Percentiles rank a stretch among this genome's conserved stretches.
These are phyloP conservation scores for Glaciozyma antarctica DNA, from an alignment of 768 basidiomycete genomes.

Conservation along the genomic window DNA sequence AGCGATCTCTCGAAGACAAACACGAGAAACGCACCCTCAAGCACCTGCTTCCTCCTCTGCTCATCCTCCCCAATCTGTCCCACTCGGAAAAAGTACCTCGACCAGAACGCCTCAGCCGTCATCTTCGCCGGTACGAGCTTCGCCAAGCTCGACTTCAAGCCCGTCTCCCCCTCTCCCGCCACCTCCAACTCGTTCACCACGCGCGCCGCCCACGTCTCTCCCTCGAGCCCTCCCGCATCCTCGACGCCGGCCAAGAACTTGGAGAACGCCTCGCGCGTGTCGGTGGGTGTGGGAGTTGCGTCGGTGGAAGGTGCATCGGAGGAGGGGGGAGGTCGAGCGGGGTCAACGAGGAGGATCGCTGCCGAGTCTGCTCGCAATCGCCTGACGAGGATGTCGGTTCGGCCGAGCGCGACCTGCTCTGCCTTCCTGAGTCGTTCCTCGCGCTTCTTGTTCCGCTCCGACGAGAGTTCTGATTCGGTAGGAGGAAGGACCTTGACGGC, in stretches of 20 bases:
- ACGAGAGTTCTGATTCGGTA: conserved; percentile 33
- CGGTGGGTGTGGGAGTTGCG: conserved; percentile 3
- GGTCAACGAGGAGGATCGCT: conserved; percentile 40
- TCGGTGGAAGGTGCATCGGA: conserved; percentile 13
- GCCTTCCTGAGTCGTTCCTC: conserved; percentile 8
- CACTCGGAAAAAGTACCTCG: conserved; percentile 73
- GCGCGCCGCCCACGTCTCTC: conserved; percentile 51
- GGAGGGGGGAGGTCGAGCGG: conserved; percentile 28
- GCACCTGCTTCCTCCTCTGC: conserved; percentile 58
- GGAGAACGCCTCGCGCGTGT: conserved; percentile 22
- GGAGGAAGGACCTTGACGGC: conserved; percentile 44
- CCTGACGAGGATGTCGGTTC: conserved; percentile 41
- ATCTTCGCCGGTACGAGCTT: conserved; percentile 14
- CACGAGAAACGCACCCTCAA: conserved; percentile 45
- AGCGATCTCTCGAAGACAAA: background rate
- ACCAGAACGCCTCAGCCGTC: conserved; percentile 59
- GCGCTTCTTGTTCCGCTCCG: conserved; percentile 18
- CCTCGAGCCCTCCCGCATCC: conserved; percentile 51
- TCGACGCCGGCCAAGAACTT: conserved; percentile 38
- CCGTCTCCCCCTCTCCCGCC: conserved; percentile 39
- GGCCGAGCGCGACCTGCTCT: conserved; percentile 22
- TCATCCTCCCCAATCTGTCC: conserved; percentile 34
- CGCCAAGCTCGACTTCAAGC: conserved; percentile 39
- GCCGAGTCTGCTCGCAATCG: conserved; percentile 39
- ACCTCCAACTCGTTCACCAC: conserved; percentile 46